Evolutionary conservation across 2,329 filamentous ascomycete species (phyloP).

Genomic region (Cladobotryum mycophilum): DNA sequence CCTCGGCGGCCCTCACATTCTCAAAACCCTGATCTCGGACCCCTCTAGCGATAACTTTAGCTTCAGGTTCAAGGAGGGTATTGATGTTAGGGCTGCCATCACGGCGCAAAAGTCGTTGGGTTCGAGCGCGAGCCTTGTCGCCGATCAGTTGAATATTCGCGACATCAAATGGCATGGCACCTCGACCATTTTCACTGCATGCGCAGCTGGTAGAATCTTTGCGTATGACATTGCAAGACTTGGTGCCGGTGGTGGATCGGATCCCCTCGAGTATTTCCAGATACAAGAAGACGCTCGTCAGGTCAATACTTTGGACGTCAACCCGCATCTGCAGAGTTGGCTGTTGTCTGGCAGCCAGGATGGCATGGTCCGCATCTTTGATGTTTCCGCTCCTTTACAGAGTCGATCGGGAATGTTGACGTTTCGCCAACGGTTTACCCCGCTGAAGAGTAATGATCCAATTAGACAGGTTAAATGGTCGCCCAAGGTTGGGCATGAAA

Average conservation of each 20-base stretch:
- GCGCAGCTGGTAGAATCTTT: slow-evolving; percentile 58
- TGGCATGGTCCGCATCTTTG: slow-evolving; percentile 56
- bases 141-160: slow-evolving; percentile 57
- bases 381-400: slow-evolving; percentile 44
- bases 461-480: slow-evolving; percentile 62
- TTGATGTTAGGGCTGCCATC: slow-evolving; percentile 54
- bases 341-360: slow-evolving; percentile 59
- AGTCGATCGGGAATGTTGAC: slow-evolving; percentile 44
- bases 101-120: slow-evolving; percentile 39
- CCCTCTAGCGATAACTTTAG: slow-evolving; percentile 29
- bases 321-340: slow-evolving; percentile 51
- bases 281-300: slow-evolving; percentile 57
- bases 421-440: slow-evolving; percentile 42
- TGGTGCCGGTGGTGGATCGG: slow-evolving; percentile 35
- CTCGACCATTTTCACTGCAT: slow-evolving; percentile 55
- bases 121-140: slow-evolving; percentile 33
- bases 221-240: slow-evolving; percentile 53
- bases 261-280: slow-evolving; percentile 50
- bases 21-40: slow-evolving; percentile 54
- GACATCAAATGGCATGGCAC: slow-evolving; percentile 54
- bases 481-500: slow-evolving; percentile 53
- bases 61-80: slow-evolving; percentile 46
- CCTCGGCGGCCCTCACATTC: slow-evolving; percentile 52
- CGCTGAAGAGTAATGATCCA: slow-evolving; percentile 31
- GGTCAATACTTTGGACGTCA: slow-evolving; percentile 58